phyloP scores from a whole-genome alignment of 331 rosid species.

The Spiraea crenata region DNA sequence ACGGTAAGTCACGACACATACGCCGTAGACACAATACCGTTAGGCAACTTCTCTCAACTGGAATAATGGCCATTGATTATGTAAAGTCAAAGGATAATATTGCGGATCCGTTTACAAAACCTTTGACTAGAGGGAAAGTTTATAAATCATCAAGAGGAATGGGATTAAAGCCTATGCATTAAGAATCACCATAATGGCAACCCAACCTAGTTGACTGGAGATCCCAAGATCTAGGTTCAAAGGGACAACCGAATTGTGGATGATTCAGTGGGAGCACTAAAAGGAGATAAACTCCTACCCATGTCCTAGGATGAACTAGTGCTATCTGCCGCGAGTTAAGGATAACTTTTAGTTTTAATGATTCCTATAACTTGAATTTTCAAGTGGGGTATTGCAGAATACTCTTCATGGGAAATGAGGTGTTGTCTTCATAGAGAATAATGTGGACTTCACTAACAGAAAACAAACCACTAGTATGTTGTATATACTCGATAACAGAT shows the following conservation, averaged over 20 bases:
- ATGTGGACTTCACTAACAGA: too few species aligned
- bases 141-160: background rate
- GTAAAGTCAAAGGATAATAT: background rate
- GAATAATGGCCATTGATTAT: background rate
- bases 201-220: background rate
- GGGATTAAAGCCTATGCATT: background rate
- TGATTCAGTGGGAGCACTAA: background rate
- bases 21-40: background rate
- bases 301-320: too few species aligned
- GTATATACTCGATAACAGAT: too few species aligned
- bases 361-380: background rate
- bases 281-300: background rate
- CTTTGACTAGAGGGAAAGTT: background rate
- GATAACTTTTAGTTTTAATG: background rate
- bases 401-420: background rate
- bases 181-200: background rate
- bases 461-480: too few species aligned
- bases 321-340: background rate
- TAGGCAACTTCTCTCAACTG: background rate
- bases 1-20: background rate
- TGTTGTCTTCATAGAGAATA: too few species aligned
- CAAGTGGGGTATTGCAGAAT: background rate
- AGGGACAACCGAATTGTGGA: background rate
- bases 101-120: background rate
- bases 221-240: conserved; percentile 7